Conservation (phyloP, 495 filamentous ascomycete species). For the Sabuloglossum arenarium region DNA sequence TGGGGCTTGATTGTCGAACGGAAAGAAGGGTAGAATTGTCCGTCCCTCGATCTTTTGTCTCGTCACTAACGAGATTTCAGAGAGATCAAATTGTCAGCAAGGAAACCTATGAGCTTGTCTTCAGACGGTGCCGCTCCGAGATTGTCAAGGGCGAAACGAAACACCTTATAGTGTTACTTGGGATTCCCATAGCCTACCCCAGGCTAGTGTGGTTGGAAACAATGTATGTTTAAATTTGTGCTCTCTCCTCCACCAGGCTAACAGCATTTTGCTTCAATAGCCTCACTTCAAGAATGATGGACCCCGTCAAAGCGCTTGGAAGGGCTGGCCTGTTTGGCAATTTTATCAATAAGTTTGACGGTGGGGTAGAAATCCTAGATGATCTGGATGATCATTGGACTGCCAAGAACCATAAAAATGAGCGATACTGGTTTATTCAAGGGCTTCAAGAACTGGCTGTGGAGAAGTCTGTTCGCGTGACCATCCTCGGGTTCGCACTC, state of each 20-base stretch:
- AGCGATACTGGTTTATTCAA: conserved; percentile 70
- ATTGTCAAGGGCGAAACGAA: conserved; percentile 41
- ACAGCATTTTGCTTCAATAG: conserved; percentile 22
- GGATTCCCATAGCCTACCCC: conserved; percentile 88
- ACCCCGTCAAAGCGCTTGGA: conserved; percentile 71
- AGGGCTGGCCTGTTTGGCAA: conserved; percentile 62
- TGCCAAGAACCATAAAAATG: conserved; percentile 75
- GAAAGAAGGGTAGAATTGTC: conserved; percentile 30
- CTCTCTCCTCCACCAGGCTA: conserved; percentile 1
- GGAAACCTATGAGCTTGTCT: conserved; percentile 74
- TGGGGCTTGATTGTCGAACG: conserved; percentile 76
- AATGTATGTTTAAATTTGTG: conserved; percentile 22
- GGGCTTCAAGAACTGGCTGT: conserved; percentile 80
- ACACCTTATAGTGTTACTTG: conserved; percentile 70
- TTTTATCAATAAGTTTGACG: conserved; percentile 75
- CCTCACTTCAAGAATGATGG: conserved; percentile 64
- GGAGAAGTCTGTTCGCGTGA: conserved; percentile 78
- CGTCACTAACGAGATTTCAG: conserved; percentile 18
- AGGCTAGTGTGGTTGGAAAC: conserved; percentile 81
- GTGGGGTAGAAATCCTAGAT: conserved; percentile 82
- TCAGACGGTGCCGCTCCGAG: conserved; percentile 43
- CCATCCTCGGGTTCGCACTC: conserved; percentile 45
- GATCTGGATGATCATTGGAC: conserved; percentile 95
- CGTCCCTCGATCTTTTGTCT: background rate
- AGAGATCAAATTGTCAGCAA: conserved; percentile 9